Evolutionary conservation across 495 filamentous ascomycete species (phyloP), one percentile per base, ranked within the genome.

Genomic region (Cudoniella acicularis): DNA sequence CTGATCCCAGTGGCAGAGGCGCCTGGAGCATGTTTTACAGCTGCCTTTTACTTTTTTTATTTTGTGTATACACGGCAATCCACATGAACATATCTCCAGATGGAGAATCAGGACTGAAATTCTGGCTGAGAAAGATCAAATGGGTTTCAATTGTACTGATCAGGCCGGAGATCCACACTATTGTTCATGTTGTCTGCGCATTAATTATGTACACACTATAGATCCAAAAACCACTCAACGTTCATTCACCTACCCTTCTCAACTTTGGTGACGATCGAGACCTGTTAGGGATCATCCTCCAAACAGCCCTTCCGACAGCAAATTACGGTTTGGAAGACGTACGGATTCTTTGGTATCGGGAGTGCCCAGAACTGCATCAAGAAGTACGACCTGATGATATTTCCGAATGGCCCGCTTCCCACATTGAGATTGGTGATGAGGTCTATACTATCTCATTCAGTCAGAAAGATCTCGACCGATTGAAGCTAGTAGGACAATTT

Each of bases 201-300:
- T 23, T 61, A 13, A n/a, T 51, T 3, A 61, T 57, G 18, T 61
- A 56, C 26, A 22, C 22, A 11, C 21, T 61, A 18, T 57, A 53
- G 59, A 27, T 52, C 18, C 22, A 57, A 20, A 61, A 56, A 18
- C 59, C 59, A 49, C 40, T 57, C 16, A 49, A 66, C 47, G 27
- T 61, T 10, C 61, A 52, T 21, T 20, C 20, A 1, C 27, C 56
- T 18, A 59, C 48, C 16, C 26, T 59, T n/a, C 20, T 52, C 20
- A 30, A 43, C 16, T 59, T 59, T 45, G 16, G 47, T 2, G 56
- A 59, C 18, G 18, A 52, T 46, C 21, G 10, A 16, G 46, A 57
- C 18, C 11, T 47, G 1, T 27, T 56, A 21, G 54, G 21, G 10
- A 17, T 56, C 23, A 30, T 49, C 21, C 21, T 56, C 8, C 23